Conservation (phyloP, 805 yeast genomes). For the Candida orba region DNA sequence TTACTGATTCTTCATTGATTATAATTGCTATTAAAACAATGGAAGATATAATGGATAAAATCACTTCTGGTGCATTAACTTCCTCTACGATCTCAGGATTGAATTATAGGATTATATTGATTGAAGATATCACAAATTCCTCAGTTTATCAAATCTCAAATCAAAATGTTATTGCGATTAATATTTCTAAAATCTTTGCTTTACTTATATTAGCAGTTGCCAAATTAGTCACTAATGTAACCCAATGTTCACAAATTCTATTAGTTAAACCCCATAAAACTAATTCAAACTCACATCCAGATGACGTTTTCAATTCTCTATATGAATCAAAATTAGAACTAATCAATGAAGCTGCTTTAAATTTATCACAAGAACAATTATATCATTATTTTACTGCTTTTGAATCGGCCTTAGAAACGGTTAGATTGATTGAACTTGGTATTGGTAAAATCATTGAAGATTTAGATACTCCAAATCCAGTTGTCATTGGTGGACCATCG, state of each 20-base stretch:
- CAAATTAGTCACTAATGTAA: conserved; percentile 23
- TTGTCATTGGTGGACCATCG: conserved; percentile 26
- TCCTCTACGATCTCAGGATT: conserved; percentile 20
- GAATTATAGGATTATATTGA: conserved; percentile 20
- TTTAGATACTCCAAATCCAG: conserved; percentile 10
- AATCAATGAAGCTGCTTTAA: conserved; percentile 10
- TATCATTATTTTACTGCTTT: conserved; percentile 26
- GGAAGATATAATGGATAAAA: conserved; percentile 30
- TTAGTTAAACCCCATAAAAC: conserved; percentile 30
- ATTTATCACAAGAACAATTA: conserved; percentile 22
- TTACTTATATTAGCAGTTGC: conserved; percentile 26
- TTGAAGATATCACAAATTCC: conserved; percentile 15
- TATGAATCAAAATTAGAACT: conserved; percentile 20
- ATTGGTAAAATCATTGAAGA: conserved; percentile 29
- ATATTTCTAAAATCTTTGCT: conserved; percentile 29
- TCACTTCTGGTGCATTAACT: conserved; percentile 22
- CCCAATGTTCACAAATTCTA: conserved; percentile 28
- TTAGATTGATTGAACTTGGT: conserved; percentile 33
- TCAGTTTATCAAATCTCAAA: conserved; percentile 20
- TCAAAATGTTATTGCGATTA: conserved; percentile 26
- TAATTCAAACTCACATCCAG: conserved; percentile 20
- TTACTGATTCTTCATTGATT: conserved; percentile 24
- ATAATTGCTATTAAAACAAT: conserved; percentile 25
- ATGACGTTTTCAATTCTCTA: conserved; percentile 22
- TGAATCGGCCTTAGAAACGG: conserved; percentile 25